These are phyloP conservation scores for Leptomonas seymouri DNA, from an alignment of 208 protist genomes.

Conservation along the genomic window DNA sequence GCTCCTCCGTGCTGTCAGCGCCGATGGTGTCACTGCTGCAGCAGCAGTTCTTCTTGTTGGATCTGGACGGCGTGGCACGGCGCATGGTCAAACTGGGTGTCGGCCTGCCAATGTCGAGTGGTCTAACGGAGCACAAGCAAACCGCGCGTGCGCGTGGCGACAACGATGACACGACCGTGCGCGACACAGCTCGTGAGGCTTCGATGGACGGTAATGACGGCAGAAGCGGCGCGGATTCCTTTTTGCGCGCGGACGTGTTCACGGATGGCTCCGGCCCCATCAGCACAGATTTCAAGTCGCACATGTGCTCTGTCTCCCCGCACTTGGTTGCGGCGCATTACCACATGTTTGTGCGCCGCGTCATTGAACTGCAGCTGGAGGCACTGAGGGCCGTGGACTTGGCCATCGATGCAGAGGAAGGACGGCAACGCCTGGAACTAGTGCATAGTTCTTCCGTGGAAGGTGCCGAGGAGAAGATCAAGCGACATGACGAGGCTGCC, in stretches of 20 bases:
- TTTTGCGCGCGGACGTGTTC: constrained; percentile 9
- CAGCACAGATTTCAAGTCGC: background rate
- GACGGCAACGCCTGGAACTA: constrained; percentile 13
- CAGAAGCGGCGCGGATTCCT: background rate
- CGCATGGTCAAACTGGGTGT: constrained; percentile 35
- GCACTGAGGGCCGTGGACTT: constrained; percentile 6
- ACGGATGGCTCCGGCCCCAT: background rate
- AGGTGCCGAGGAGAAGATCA: constrained; percentile 7
- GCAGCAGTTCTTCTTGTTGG: constrained; percentile 36
- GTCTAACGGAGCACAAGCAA: constrained; percentile 5
- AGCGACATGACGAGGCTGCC: constrained; percentile 24
- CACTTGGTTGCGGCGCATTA: constrained; percentile 31
- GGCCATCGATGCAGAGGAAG: background rate
- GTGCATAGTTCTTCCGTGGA: constrained; percentile 7
- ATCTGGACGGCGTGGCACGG: constrained; percentile 40
- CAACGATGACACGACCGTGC: background rate
- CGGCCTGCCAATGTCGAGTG: constrained; percentile 21
- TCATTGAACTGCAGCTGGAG: constrained; percentile 27
- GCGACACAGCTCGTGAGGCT: background rate
- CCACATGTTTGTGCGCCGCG: constrained; percentile 32
- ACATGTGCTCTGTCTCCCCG: constrained; percentile 15
- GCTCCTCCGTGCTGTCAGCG: constrained; percentile 2
- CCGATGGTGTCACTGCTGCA: constrained; percentile 27
- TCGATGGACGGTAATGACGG: background rate
- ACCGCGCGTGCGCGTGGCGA: background rate